Conservation (phyloP, 805 yeast species). For the Metschnikowia similis region DNA sequence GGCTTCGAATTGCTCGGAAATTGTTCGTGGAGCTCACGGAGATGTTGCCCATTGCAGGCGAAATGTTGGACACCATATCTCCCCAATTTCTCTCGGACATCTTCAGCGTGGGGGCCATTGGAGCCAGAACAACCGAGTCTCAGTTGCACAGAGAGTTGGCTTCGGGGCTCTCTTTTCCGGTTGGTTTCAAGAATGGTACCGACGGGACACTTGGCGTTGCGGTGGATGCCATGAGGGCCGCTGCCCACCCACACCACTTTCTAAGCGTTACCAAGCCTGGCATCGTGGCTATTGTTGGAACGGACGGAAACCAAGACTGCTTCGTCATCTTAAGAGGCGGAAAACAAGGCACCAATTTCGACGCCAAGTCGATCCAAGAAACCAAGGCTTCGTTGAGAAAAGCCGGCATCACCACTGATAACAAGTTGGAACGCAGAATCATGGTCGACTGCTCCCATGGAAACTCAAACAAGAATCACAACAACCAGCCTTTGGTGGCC, state of each 20-base stretch:
- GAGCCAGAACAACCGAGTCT: conserved; percentile 98
- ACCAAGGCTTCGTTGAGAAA: conserved; percentile 62
- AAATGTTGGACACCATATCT: conserved; percentile 96
- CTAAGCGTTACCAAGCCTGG: conserved; percentile 98
- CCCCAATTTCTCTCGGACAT: conserved; percentile 94
- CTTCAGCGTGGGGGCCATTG: conserved; percentile 93
- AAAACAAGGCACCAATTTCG: conserved; percentile 89
- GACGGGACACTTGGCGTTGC: conserved; percentile 94
- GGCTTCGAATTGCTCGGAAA: conserved; percentile 80
- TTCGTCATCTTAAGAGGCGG: conserved; percentile 97
- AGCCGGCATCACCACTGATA: conserved; percentile 40
- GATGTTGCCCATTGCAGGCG: conserved; percentile 87
- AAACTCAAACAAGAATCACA: conserved; percentile 89
- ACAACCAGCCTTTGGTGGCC: conserved; percentile 94
- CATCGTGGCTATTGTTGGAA: conserved; percentile 91
- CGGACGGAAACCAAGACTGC: conserved; percentile 92
- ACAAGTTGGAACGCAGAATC: conserved; percentile 47
- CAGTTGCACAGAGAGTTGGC: conserved; percentile 97
- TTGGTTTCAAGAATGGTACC: conserved; percentile 98
- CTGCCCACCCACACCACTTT: conserved; percentile 89
- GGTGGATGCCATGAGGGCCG: conserved; percentile 89
- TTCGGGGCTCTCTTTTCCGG: conserved; percentile 97
- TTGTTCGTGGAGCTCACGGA: conserved; percentile 78
- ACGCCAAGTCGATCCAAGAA: conserved; percentile 66
- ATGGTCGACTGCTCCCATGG: conserved; percentile 99